A percentile compares a stretch with the other conserved stretches of the same genome.
These are phyloP conservation scores for Talaromyces wortmannii DNA, from an alignment of 495 filamentous ascomycete genomes.

Conservation along the genomic window DNA sequence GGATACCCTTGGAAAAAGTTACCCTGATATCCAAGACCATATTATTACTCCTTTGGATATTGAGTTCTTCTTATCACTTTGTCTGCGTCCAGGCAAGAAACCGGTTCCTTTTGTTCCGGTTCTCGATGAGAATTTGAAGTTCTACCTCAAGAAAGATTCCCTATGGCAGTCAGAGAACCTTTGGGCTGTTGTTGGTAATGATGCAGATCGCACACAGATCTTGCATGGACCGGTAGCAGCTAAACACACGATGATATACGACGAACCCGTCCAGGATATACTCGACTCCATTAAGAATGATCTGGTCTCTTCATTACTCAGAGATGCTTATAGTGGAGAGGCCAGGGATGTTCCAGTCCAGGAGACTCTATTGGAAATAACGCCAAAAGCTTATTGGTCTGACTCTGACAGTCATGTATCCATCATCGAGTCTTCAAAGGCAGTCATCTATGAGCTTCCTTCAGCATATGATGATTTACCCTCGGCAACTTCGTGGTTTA, in stretches of 20 bases:
- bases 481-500: neutral
- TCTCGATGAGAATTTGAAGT: slow-evolving; percentile 30
- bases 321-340: slow-evolving; percentile 71
- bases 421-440: too few species aligned
- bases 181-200: slow-evolving; percentile 25
- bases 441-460: too few species aligned
- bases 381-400: too few species aligned
- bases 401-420: too few species aligned
- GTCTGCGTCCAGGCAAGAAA: slow-evolving; percentile 17
- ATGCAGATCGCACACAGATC: slow-evolving; percentile 29
- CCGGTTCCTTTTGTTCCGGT: slow-evolving; percentile 31
- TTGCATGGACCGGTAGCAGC: slow-evolving; percentile 33
- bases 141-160: slow-evolving; percentile 36
- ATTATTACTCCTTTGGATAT: neutral
- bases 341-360: slow-evolving; percentile 69
- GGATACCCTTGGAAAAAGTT: neutral
- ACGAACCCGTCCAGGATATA: slow-evolving; percentile 21
- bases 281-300: slow-evolving; percentile 52
- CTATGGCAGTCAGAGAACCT: slow-evolving; percentile 35
- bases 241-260: slow-evolving; percentile 14
- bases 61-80: slow-evolving; percentile 16
- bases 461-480: too few species aligned
- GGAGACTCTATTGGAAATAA: slow-evolving; percentile 30
- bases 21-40: neutral
- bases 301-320: slow-evolving; percentile 71